Evolutionary conservation across 2,329 filamentous ascomycete genomes (phyloP), one percentile per base, ranked within the genome.

Genomic region (Calonectria henricotiae): DNA sequence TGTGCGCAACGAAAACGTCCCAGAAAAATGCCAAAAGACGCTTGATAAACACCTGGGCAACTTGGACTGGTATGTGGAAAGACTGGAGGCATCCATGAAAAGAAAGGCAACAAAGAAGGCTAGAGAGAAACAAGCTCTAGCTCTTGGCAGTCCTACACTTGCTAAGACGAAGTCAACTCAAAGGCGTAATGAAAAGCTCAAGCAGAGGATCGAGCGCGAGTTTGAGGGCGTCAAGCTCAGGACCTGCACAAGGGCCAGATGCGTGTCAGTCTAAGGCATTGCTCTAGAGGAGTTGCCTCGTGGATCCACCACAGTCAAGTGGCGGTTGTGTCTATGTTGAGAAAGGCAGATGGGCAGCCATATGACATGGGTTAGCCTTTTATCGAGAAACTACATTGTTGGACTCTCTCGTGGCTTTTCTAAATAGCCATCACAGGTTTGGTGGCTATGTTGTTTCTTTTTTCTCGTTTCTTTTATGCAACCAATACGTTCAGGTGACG

Each of bases 21-120:
- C 68, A 12, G 61, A 68, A 7, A 64, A 70, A 13, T 54, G 73
- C 6, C 62, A 55, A 13, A 79, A 76, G 64, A 79, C 77, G 2
- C 68, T 78, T 5, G 79, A 82, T 13, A 15, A 72, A 1, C 80
- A 81, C 63, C 27, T 65, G 68, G 80, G 80, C 1, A 64, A 80
- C 41, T 65, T 82, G 37, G 32, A 44, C 3, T 37, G 35, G 35
- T 37, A 37, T 8, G 11, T 13, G 35, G 12, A 2, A 32, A 64
- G 8, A 75, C 39, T 3, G 9, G 9, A 3, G 44, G 47, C 20
- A 4, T 11, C 25, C 62, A 60, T 6, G 9, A 13, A 2, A 23
- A 37, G 9, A n/a, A 1, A 4, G 27, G 44, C 23, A 67, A 68
- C 43, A 41, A 17, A 12, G 39, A 27, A 49, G n/a, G 20, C 35